Evolutionary conservation across 1,284 basidiomycete species (phyloP), one percentile per base, ranked within the genome.

Genomic region (Entoloma clypeatum): DNA sequence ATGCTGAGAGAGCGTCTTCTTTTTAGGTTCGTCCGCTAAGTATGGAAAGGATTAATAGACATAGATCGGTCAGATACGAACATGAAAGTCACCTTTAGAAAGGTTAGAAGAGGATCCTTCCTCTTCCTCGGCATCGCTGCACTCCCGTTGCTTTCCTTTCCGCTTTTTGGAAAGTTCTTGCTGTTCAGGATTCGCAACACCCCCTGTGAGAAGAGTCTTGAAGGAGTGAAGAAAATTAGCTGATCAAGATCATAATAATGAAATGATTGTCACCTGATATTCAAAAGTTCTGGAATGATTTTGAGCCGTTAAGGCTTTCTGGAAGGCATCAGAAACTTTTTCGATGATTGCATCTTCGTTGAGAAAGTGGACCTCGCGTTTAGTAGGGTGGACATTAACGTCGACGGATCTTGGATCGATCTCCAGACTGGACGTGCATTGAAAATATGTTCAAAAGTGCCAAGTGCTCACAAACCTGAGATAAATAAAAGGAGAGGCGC

Each of bases 381-480:
- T 99, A 1, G 96, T 99, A 0, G 96, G 96, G 60, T 98, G 95
- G 0, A 99, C 94, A 54, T 99, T 99, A 43, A 98, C 94, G 56
- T 99, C 96, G 7, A 99, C 85, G 21, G 87, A 83, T 24, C 80
- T 75, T 0, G 94, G 92, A 43, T 92, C 82, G 49, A 99, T 85
- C 23, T 83, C 71, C 25, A 99, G 64, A 49, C 91, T 92, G 37
- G 17, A 30, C 31, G 21, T 28, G 14, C 28, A 14, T n/a, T 10
- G 9, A 18, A 42, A 25, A 41, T 28, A 13, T 21, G 10, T n/a
- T 17, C 2, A 5, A 27, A 17, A 41, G 3, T 23, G 30, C 7
- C 32, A 39, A 23, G 25, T 6, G 25, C 13, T 24, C 4, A 44
- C 62, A 22, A 45, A 88, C 91, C 89, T 92, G 28, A 98, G 71